Base-by-base conservation (phyloP, 2,329 filamentous ascomycete genomes). In the Cercospora beticola region DNA sequence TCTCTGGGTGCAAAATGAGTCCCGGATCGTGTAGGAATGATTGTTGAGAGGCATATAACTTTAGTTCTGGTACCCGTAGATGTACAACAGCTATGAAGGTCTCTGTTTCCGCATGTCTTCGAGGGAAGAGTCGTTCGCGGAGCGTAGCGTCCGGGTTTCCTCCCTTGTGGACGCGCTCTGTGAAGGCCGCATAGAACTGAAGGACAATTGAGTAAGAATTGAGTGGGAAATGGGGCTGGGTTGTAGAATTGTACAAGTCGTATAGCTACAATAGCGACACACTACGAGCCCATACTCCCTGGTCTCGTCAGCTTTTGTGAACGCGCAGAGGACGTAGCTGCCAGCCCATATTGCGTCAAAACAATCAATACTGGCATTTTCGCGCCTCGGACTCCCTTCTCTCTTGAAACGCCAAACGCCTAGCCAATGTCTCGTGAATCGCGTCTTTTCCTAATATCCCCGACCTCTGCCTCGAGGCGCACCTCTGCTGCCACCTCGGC, bases 401-500 rank as follows among this genome's bases (percentile, higher is more conserved):
- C 57, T 33, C 21, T n/a, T 60, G 33, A 58, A 40, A 68, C 64
- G 60, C 69, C 69, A 62, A 68, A 71, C 64, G 61, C 69, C 69
- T 71, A 63, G 68, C 68, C 68, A 66, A 64, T 68, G 62, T 64
- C 61, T 71, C 67, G 63, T 67, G 43, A 60, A 36, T 61, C 26
- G 56, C 60, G 46, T 60, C 57, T 54, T 16, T 67, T 56, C 31
- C 71, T 74, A 74, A 65, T 71, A 76, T 43, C 64, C 80, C 84
- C 68, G 79, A 79, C 59, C 78, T 74, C 64, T 78, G 79, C 67
- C 76, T 68, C 76, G 72, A 16, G 75, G 75, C 33, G 75, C 72
- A 23, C 76, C 77, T 49, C 74, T 64, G 61, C 74, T 62, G 33
- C 66, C 67, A 21, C 69, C 60, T 58, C 66, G 52, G 63, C 68